phyloP scores from a whole-genome alignment of 129 eudicot species.

The Arctium minus region DNA sequence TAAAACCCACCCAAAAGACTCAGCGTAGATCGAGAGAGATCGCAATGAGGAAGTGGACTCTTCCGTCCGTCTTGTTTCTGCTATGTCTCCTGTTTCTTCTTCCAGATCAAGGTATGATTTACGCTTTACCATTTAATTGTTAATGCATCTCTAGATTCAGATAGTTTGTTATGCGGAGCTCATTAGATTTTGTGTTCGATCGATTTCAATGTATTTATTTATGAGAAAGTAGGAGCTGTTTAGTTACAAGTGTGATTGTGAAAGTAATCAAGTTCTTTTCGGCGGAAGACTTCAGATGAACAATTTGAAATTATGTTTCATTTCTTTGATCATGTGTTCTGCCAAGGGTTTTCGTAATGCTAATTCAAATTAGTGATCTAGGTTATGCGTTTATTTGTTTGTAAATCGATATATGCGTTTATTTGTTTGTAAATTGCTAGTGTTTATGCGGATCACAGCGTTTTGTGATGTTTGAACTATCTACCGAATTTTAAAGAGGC shows the following conservation, averaged over 20 bases:
- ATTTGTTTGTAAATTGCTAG: not conserved
- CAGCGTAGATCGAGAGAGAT: slow-evolving; percentile 11
- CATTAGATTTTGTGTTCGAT: not conserved
- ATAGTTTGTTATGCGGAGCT: not conserved
- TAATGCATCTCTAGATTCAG: not conserved
- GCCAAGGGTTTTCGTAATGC: not conserved
- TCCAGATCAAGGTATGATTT: slow-evolving; percentile 81
- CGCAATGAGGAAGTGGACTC: slow-evolving; percentile 92
- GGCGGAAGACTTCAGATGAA: not conserved
- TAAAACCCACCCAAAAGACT: slow-evolving; percentile 3
- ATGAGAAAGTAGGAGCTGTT: slow-evolving; percentile 1
- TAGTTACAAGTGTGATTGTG: not conserved
- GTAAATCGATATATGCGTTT: not conserved
- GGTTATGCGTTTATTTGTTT: not conserved
- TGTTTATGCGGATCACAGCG: slow-evolving; percentile 2
- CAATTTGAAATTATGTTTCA: not conserved
- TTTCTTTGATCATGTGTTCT: not conserved
- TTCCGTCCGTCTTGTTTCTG: slow-evolving; percentile 68
- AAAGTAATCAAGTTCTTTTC: not conserved
- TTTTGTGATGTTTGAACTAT: slow-evolving; percentile 11
- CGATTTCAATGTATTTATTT: not conserved
- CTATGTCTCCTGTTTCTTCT: slow-evolving; percentile 76
- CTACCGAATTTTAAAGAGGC: not conserved
- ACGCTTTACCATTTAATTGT: not conserved
- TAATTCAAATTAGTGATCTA: slow-evolving; percentile 12